Base-by-base conservation (phyloP, 495 filamentous ascomycete species). In the Hypoxylon intermedium region DNA sequence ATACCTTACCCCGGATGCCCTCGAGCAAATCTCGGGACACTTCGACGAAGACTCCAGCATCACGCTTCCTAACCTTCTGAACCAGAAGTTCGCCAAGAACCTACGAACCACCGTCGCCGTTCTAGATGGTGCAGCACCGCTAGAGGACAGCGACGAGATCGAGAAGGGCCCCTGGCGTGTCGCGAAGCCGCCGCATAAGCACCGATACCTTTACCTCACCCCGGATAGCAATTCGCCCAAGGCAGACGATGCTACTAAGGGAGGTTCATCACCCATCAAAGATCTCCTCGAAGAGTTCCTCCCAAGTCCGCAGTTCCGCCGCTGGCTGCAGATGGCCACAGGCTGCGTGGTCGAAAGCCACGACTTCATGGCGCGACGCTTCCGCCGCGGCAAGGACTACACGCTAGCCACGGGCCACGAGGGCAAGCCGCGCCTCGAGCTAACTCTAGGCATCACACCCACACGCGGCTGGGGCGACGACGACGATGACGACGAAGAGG, bases 1-100 rank as follows among this genome's bases (percentile, higher is more conserved):
- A 1, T 98, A 97, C 67, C 82, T 99, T n/a, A 95, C 91, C 0
- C 94, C 94, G 0, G 91, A 97, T 69, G 96, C 92, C 15, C 83
- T 96, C 18, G 90, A 96, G 47, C 82, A 90, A 54, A 82, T 97
- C 58, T 81, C 83, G 7, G 87, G 89, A 15, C 82, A 87, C 16
- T 98, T 99, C 71, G 75, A 82, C 26, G 90, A 90, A 48, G 82
- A 94, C 57, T 94, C 88, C 7, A 93, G 88, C 53, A 85, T 97
- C 26, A 88, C 86, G 6, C 79, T 98, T 7, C 83, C 89, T 20
- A 78, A 81, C 6, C 89, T 99, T 65, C 77, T 99, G 2, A 87
- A 84, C 26, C 80, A 84, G 23, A 91, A 88, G 58, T 98, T 92
- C 71, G 82, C 86, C 7, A 78, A 81, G 6, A 80, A 79, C 5